These are phyloP conservation scores for Suhomyces xylopsoci DNA, from an alignment of 805 yeast genomes.

Conservation along the genomic window DNA sequence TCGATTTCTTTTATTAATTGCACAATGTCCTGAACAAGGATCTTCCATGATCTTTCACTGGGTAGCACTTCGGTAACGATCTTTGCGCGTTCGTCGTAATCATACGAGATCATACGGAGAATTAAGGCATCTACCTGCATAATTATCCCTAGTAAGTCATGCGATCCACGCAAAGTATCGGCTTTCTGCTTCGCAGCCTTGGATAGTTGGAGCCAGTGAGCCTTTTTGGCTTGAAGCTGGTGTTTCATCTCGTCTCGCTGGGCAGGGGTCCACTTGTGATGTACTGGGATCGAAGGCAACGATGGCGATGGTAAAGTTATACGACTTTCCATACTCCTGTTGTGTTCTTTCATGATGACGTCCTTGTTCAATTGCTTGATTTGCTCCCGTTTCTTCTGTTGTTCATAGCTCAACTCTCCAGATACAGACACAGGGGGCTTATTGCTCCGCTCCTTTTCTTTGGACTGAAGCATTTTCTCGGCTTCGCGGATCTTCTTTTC, in stretches of 20 bases:
- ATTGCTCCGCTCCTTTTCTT: constrained; percentile 5
- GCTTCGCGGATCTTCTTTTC: constrained; percentile 9
- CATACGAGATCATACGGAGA: constrained; percentile 34
- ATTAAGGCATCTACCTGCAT: constrained; percentile 36
- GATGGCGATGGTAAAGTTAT: background rate
- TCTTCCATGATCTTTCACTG: constrained; percentile 31
- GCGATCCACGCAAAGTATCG: constrained; percentile 24
- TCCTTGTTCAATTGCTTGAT: constrained; percentile 19
- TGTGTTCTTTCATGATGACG: constrained; percentile 12
- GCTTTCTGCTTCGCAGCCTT: constrained; percentile 37
- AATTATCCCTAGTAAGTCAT: constrained; percentile 27
- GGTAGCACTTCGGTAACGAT: constrained; percentile 17
- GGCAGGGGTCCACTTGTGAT: background rate
- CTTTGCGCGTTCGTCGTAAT: constrained; percentile 35
- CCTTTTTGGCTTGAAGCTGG: constrained; percentile 20
- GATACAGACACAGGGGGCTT: background rate
- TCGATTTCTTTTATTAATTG: constrained; percentile 17
- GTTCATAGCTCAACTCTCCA: constrained; percentile 5
- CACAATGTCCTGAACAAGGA: constrained; percentile 28
- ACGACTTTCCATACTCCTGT: constrained; percentile 6
- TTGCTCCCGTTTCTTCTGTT: constrained; percentile 15
- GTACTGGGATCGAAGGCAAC: background rate
- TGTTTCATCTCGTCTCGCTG: constrained; percentile 15
- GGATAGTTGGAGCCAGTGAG: constrained; percentile 35
- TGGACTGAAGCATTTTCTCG: constrained; percentile 3